Evolutionary conservation across 345 rosid species (phyloP).

Genomic region (Carallia pectinifolia): DNA sequence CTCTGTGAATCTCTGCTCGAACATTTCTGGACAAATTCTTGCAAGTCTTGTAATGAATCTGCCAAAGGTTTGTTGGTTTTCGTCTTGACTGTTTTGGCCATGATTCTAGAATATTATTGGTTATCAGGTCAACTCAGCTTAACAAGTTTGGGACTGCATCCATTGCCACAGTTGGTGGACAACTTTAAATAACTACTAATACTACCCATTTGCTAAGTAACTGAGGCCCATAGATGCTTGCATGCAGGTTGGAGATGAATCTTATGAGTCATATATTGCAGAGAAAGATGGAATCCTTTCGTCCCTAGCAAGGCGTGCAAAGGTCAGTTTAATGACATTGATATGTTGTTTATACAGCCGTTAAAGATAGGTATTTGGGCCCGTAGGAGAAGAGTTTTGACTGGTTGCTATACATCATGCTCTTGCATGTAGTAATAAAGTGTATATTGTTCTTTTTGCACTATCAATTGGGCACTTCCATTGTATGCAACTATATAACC

Average conservation of each 20-base stretch:
- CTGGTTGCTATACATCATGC: too few relatives aligned
- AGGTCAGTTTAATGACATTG: constrained; percentile 44
- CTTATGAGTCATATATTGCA: constrained; percentile 59
- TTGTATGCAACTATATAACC: neutral
- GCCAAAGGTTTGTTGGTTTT: constrained; percentile 60
- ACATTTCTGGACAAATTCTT: constrained; percentile 90
- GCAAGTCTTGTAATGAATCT: constrained; percentile 98
- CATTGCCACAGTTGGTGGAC: neutral
- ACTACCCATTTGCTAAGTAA: neutral
- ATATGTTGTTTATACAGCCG: neutral
- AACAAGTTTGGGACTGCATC: neutral
- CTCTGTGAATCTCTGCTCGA: constrained; percentile 94
- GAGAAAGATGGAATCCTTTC: constrained; percentile 87
- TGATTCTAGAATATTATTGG: neutral
- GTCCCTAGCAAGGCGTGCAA: constrained; percentile 84
- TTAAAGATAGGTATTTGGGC: neutral
- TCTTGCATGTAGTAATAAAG: too few relatives aligned
- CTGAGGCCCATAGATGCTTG: constrained; percentile 7
- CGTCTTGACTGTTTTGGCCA: neutral
- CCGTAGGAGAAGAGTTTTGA: too few relatives aligned
- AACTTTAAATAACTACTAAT: neutral
- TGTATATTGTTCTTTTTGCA: too few relatives aligned
- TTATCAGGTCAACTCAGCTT: neutral
- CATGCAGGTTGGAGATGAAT: constrained; percentile 80
- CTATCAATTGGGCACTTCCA: neutral